Evolutionary conservation across 345 rosid genomes (phyloP).

Genomic region (Mangifera indica): DNA sequence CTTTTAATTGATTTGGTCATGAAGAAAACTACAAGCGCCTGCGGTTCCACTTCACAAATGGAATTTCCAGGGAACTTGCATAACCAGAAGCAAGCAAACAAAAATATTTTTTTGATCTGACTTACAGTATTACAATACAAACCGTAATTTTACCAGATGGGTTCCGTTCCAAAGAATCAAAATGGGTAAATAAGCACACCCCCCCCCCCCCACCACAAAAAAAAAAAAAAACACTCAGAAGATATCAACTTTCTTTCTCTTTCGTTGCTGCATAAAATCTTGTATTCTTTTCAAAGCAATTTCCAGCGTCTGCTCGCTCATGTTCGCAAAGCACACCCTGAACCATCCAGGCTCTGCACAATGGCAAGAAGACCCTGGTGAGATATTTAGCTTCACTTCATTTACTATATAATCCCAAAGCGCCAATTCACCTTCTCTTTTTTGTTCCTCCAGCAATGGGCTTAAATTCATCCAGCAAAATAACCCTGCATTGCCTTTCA

Average conservation of each 20-base stretch:
- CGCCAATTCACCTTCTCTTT: conserved; percentile 62
- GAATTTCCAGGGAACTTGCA: conserved; percentile 30
- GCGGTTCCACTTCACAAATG: conserved; percentile 17
- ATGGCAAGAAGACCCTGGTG: conserved; percentile 93
- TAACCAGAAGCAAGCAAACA: conserved; percentile 33
- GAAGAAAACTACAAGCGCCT: not conserved
- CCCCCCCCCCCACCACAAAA: too few relatives aligned
- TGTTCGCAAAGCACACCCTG: conserved; percentile 94
- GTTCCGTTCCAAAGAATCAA: conserved; percentile 21
- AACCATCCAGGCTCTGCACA: conserved; percentile 97
- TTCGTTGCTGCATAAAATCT: conserved; percentile 53
- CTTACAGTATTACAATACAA: conserved; percentile 16
- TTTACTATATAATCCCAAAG: conserved; percentile 66
- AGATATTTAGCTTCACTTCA: conserved; percentile 72
- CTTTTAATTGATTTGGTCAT: not conserved
- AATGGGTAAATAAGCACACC: conserved; percentile 14
- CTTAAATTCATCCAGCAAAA: conserved; percentile 96
- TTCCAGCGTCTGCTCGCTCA: conserved; percentile 76
- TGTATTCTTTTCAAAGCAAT: conserved; percentile 73
- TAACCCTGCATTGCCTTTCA: conserved; percentile 82
- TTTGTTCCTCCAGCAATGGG: conserved; percentile 48
- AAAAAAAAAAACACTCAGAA: not conserved
- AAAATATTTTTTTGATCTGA: conserved; percentile 5
- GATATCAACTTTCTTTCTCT: conserved; percentile 1
- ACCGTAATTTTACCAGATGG: not conserved